Percentiles rank a stretch among this genome's conserved stretches.
These are phyloP conservation scores for Mortierella polycephala DNA, from an alignment of 371 early-diverging fungal species.

Conservation along the genomic window DNA sequence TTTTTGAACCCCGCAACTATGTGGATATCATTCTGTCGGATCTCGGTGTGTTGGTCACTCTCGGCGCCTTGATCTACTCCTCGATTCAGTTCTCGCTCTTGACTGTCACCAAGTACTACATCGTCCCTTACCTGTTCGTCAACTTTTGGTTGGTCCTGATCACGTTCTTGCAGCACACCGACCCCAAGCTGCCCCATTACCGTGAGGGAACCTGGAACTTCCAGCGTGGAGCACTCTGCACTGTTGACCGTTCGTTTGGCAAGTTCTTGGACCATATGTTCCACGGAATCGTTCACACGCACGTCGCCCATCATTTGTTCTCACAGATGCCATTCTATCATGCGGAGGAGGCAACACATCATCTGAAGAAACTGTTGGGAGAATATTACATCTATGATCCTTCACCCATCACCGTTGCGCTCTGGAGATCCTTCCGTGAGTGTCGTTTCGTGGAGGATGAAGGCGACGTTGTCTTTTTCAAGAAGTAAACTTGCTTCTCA, in stretches of 20 bases:
- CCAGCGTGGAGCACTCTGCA: conserved; percentile 82
- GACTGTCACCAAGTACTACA: conserved; percentile 80
- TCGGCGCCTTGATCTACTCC: conserved; percentile 65
- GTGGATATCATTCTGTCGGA: conserved; percentile 73
- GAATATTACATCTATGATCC: conserved; percentile 78
- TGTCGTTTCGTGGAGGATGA: conserved; percentile 90
- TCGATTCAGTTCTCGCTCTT: conserved; percentile 63
- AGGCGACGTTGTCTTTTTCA: conserved; percentile 73
- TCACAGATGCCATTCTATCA: conserved; percentile 93
- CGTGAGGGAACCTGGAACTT: conserved; percentile 83
- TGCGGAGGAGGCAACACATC: conserved; percentile 83
- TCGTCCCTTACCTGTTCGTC: conserved; percentile 85
- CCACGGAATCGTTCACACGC: conserved; percentile 87
- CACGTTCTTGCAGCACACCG: conserved; percentile 91
- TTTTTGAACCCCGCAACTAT: conserved; percentile 79
- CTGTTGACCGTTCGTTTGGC: conserved; percentile 89
- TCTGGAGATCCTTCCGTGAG: conserved; percentile 69
- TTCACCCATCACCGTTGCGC: conserved; percentile 69
- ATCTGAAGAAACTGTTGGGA: conserved; percentile 79
- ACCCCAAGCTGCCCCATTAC: conserved; percentile 85
- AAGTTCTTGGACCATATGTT: conserved; percentile 80
- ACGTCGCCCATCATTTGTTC: conserved; percentile 91
- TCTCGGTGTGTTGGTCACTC: conserved; percentile 69
- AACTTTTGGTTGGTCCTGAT: conserved; percentile 91
- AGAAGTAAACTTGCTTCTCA: conserved; percentile 48